Evolutionary conservation across 495 filamentous ascomycete genomes (phyloP).

Genomic region (Apiosordaria backusii): DNA sequence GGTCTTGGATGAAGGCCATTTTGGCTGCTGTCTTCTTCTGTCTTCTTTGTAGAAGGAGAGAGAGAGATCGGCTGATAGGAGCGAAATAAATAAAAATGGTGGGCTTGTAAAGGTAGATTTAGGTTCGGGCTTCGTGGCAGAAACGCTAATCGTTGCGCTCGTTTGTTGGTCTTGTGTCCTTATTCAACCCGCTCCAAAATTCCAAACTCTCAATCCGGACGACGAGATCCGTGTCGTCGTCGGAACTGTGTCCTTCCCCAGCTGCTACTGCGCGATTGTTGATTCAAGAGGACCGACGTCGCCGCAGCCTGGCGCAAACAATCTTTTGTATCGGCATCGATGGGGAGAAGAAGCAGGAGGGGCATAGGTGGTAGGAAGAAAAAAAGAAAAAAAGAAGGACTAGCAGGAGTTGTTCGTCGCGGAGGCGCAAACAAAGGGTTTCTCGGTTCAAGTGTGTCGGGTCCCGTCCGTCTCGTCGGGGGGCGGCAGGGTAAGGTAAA

Average conservation of each 20-base stretch:
- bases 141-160: no score
- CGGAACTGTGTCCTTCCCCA: not conserved
- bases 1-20: constrained; percentile 71
- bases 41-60: not conserved
- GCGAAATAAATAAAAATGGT: no score
- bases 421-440: not conserved
- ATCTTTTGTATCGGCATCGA: not conserved
- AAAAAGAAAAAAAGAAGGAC: not conserved
- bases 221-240: no score
- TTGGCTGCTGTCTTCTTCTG: not conserved
- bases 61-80: no score
- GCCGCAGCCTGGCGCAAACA: not conserved
- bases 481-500: not conserved
- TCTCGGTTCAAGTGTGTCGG: not conserved
- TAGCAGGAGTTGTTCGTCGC: not conserved
- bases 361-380: not conserved
- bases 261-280: not conserved
- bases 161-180: no score
- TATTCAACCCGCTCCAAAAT: no score
- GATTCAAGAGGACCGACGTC: not conserved
- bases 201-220: no score
- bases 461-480: no score
- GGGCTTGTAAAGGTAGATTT: no score
- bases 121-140: no score
- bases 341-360: not conserved